phyloP scores from a whole-genome alignment of 306 rosid species.

The Corylus heterophylla region DNA sequence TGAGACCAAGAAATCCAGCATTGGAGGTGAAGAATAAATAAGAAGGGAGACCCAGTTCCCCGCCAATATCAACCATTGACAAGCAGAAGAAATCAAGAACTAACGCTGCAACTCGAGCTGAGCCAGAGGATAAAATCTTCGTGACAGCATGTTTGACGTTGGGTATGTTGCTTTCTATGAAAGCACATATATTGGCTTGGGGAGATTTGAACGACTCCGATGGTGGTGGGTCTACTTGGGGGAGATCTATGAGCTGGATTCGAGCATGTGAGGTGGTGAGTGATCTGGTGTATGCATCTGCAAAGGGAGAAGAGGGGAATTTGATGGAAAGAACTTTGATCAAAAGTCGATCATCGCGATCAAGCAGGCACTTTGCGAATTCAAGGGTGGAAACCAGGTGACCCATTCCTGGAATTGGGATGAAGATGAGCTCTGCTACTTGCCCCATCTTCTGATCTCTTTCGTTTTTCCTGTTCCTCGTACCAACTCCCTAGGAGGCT shows the following conservation, averaged over 20 bases:
- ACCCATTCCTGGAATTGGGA: too few relatives aligned
- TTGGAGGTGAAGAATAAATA: conserved; percentile 46
- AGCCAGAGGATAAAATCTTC: conserved; percentile 21
- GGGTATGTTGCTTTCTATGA: conserved; percentile 33
- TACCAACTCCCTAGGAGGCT: neutral
- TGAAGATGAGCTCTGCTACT: neutral
- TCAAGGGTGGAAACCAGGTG: too few relatives aligned
- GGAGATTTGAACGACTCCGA: conserved; percentile 26
- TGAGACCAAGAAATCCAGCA: conserved; percentile 39
- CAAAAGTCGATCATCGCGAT: conserved; percentile 27
- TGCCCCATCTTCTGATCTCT: conserved; percentile 14
- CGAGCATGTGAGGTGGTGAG: conserved; percentile 35
- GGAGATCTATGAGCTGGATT: conserved; percentile 49
- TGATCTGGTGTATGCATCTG: conserved; percentile 45
- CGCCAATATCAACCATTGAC: conserved; percentile 50
- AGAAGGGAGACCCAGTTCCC: conserved; percentile 47
- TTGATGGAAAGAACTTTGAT: conserved; percentile 47
- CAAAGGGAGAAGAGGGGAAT: conserved; percentile 16
- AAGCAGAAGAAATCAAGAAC: conserved; percentile 54
- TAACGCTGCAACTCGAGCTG: conserved; percentile 35
- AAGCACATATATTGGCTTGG: conserved; percentile 13
- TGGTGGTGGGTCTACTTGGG: conserved; percentile 38
- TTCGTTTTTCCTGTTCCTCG: neutral
- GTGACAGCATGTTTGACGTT: conserved; percentile 25
- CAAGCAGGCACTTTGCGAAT: too few relatives aligned